A percentile compares a stretch with the other conserved stretches of the same genome.
phyloP scores from a whole-genome alignment of 257 asterid species.

The Fraxinus quadrangulata region DNA sequence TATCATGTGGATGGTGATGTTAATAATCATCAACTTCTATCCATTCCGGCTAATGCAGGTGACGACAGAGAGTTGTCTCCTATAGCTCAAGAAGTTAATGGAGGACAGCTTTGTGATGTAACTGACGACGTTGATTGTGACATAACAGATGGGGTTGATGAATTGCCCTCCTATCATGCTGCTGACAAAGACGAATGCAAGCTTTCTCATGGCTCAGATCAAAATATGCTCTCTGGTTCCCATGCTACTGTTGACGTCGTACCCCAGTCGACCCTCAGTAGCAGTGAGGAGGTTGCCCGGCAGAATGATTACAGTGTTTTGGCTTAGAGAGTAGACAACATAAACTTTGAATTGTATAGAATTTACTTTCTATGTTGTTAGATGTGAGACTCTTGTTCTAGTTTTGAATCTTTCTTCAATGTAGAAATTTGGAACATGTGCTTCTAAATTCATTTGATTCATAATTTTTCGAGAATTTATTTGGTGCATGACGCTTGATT shows the following conservation, averaged over 20 bases:
- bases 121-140: conserved; percentile 28
- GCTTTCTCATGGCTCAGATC: conserved; percentile 46
- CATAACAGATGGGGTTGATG: conserved; percentile 21
- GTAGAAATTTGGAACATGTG: not conserved
- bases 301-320: conserved; percentile 47
- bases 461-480: not conserved
- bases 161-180: conserved; percentile 33
- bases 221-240: conserved; percentile 37
- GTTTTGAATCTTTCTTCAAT: not conserved
- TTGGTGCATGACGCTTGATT: no score
- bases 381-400: conserved; percentile 8
- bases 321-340: conserved; percentile 29
- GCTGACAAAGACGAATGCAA: conserved; percentile 58
- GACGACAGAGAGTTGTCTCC: conserved; percentile 28
- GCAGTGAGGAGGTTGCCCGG: conserved; percentile 55
- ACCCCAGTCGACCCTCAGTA: conserved; percentile 51
- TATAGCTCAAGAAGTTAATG: conserved; percentile 38
- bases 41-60: conserved; percentile 30
- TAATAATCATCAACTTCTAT: conserved; percentile 36
- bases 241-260: conserved; percentile 39
- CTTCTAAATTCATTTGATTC: not conserved
- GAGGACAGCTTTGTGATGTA: conserved; percentile 32
- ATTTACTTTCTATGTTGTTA: conserved; percentile 3
- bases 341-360: conserved; percentile 1
- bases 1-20: conserved; percentile 43